Evolutionary conservation across 2,329 filamentous ascomycete species (phyloP).

Genomic region (Pochonia chlamydosporia): DNA sequence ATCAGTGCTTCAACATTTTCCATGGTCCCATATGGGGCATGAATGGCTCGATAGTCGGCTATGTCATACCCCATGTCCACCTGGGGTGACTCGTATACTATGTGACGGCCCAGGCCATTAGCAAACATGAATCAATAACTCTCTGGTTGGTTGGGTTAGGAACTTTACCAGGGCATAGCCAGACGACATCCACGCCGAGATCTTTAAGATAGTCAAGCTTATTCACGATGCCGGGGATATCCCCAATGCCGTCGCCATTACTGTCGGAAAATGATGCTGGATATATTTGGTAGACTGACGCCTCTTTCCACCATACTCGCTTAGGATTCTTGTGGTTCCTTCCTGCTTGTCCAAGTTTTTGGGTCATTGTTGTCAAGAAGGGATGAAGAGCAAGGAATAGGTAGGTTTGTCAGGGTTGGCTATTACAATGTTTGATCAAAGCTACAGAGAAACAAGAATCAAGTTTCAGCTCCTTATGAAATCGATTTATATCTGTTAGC

Average conservation of each 20-base stretch:
- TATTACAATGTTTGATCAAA: neutral
- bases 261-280: constrained; percentile 50
- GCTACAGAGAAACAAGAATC: neutral
- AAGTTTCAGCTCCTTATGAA: neutral
- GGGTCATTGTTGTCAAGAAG: neutral
- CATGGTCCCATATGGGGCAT: constrained; percentile 45
- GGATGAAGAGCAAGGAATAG: neutral
- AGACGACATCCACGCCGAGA: constrained; percentile 47
- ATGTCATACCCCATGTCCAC: constrained; percentile 63
- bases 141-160: neutral
- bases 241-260: constrained; percentile 48
- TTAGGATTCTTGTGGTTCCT: neutral
- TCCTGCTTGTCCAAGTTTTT: neutral
- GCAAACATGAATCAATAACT: constrained; percentile 12
- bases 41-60: constrained; percentile 56
- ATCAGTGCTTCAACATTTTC: constrained; percentile 9
- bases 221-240: constrained; percentile 46
- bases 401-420: neutral
- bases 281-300: constrained; percentile 51
- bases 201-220: constrained; percentile 45
- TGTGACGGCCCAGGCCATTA: neutral
- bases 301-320: constrained; percentile 48
- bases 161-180: constrained; percentile 23
- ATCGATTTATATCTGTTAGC: neutral
- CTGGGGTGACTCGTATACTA: constrained; percentile 30